Evolutionary conservation across 2,329 filamentous ascomycete species (phyloP).

Genomic region (Fusarium transvaalense): DNA sequence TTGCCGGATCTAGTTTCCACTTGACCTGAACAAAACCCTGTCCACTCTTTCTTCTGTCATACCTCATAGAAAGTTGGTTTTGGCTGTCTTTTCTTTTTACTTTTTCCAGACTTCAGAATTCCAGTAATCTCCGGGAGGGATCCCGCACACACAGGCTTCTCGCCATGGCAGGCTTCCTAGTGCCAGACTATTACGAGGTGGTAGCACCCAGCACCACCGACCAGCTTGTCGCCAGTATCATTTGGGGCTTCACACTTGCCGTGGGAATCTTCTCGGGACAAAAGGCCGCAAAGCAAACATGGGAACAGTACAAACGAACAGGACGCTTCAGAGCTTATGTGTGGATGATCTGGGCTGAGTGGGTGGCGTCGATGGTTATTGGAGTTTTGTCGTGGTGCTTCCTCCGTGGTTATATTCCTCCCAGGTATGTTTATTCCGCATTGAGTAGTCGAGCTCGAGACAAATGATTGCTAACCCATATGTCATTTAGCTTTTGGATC

Average conservation of each 20-base stretch:
- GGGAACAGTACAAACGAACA: constrained; percentile 32
- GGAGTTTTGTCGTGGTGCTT: constrained; percentile 41
- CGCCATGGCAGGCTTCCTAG: constrained; percentile 28
- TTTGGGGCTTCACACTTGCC: constrained; percentile 45
- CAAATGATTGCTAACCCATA: not conserved
- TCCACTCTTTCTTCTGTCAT: not conserved
- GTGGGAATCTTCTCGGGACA: constrained; percentile 36
- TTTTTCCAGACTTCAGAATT: not conserved
- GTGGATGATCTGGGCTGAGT: constrained; percentile 44
- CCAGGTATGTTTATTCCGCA: constrained; percentile 26
- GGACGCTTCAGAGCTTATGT: constrained; percentile 33
- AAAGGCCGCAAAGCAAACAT: constrained; percentile 42
- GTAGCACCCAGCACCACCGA: constrained; percentile 32
- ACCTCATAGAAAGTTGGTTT: not conserved
- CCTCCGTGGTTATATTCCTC: constrained; percentile 32
- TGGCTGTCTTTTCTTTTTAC: not conserved
- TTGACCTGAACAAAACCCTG: not conserved
- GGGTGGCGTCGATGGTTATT: constrained; percentile 37
- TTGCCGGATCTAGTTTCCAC: not conserved
- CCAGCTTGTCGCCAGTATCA: constrained; percentile 43
- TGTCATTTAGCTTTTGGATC: constrained; percentile 37
- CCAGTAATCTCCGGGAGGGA: not conserved
- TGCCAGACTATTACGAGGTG: constrained; percentile 36
- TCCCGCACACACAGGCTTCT: too few species aligned
- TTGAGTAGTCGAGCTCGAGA: not conserved